These are phyloP conservation scores for Schizothecium vesticola DNA, from an alignment of 495 filamentous ascomycete species.

Conservation along the genomic window DNA sequence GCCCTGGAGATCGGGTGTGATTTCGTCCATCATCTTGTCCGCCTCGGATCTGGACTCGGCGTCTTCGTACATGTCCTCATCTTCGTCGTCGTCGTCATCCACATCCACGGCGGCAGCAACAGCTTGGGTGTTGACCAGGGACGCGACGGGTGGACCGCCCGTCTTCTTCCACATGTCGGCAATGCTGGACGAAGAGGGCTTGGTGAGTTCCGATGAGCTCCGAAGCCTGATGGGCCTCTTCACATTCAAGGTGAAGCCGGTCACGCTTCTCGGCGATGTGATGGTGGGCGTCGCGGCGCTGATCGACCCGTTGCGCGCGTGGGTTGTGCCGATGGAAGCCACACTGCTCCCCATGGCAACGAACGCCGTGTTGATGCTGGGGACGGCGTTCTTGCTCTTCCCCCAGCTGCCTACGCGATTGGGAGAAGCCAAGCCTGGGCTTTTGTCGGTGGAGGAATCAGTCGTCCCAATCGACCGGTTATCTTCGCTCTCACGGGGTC, in stretches of 20 bases:
- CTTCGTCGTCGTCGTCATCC: slow-evolving; percentile 37
- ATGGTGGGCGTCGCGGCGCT: slow-evolving; percentile 40
- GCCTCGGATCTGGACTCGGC: slow-evolving; percentile 42
- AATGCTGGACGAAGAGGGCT: slow-evolving; percentile 35
- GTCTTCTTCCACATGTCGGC: slow-evolving; percentile 47
- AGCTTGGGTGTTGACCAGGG: slow-evolving; percentile 38
- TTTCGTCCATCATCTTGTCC: slow-evolving; percentile 44
- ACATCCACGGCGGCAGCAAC: slow-evolving; percentile 12
- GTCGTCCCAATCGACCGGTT: slow-evolving; percentile 26
- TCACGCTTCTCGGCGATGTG: slow-evolving; percentile 48
- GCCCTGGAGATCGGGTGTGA: slow-evolving; percentile 67
- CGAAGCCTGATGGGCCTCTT: slow-evolving; percentile 56
- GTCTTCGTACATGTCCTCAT: slow-evolving; percentile 50
- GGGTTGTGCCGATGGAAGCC: slow-evolving; percentile 54
- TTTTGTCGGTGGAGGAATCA: slow-evolving; percentile 30
- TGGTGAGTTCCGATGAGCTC: slow-evolving; percentile 71
- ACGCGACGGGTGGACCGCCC: slow-evolving; percentile 56
- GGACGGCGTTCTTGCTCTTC: slow-evolving; percentile 48
- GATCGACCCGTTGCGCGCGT: slow-evolving; percentile 53
- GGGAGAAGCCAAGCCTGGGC: slow-evolving; percentile 48
- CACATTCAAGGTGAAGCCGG: slow-evolving; percentile 36
- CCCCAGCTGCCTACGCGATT: slow-evolving; percentile 53
- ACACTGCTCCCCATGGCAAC: slow-evolving; percentile 57
- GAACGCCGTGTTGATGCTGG: slow-evolving; percentile 60
- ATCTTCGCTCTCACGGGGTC: slow-evolving; percentile 41